A percentile compares a stretch with the other conserved stretches of the same genome.
Evolutionary conservation across 257 asterid species (phyloP).

Genomic region (Henckelia pumila): DNA sequence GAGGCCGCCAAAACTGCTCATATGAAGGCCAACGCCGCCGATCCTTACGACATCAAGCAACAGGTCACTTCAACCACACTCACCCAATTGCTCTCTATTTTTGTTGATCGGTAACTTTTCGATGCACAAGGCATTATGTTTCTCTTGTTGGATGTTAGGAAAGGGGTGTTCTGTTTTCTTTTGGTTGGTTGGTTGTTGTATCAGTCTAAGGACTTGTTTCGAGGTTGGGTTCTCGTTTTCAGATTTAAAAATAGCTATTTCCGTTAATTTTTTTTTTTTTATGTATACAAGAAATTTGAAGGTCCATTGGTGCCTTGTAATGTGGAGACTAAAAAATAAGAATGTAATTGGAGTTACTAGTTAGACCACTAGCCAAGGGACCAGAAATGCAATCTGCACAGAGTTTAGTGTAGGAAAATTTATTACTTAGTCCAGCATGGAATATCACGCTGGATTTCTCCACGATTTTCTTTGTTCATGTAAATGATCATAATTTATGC

Average conservation of each 20-base stretch:
- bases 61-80: no score
- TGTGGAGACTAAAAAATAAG: not conserved
- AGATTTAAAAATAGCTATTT: not conserved
- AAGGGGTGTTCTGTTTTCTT: not conserved
- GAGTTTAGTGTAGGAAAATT: not conserved
- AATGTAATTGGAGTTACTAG: not conserved
- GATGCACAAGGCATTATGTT: not conserved
- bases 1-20: slow-evolving; percentile 84
- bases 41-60: slow-evolving; percentile 85
- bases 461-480: not conserved
- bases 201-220: slow-evolving; percentile 1
- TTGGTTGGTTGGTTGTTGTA: not conserved
- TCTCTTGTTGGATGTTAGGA: not conserved
- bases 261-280: slow-evolving; percentile 7
- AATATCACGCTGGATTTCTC: not conserved
- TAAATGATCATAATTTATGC: not conserved
- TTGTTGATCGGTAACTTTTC: slow-evolving; percentile 4
- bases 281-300: slow-evolving; percentile 4
- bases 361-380: not conserved
- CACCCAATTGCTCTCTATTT: no score
- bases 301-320: not conserved
- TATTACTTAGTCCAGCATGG: slow-evolving; percentile 7
- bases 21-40: slow-evolving; percentile 79
- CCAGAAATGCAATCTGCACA: not conserved
- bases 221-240: not conserved